These are phyloP conservation scores for Verruconis gallopava DNA, from an alignment of 2,329 filamentous ascomycete genomes.

Conservation along the genomic window DNA sequence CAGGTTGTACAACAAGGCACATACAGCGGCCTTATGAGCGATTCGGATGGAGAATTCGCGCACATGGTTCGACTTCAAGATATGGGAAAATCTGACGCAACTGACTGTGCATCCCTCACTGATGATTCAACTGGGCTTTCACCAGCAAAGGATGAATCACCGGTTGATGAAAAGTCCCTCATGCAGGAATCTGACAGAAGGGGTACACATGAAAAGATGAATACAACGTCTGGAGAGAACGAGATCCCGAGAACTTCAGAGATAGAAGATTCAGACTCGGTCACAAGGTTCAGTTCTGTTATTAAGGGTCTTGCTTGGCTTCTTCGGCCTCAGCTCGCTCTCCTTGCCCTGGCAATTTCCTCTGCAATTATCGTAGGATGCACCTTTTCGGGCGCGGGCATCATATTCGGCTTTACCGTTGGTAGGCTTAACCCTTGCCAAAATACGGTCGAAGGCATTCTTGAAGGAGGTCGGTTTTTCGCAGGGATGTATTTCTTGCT, in stretches of 20 bases:
- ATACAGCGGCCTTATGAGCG: slow-evolving; percentile 21
- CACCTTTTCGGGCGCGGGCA: slow-evolving; percentile 43
- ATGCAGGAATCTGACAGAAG: not conserved
- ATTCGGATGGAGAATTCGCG: slow-evolving; percentile 30
- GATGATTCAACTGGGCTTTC: slow-evolving; percentile 5
- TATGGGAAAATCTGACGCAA: slow-evolving; percentile 9
- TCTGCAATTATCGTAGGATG: slow-evolving; percentile 39
- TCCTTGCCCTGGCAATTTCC: slow-evolving; percentile 2
- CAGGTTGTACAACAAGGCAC: slow-evolving; percentile 24
- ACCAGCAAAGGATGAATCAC: not conserved
- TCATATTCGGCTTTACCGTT: slow-evolving; percentile 49
- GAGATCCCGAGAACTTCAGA: not conserved
- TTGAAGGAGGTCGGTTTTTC: slow-evolving; percentile 23
- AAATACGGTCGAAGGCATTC: slow-evolving; percentile 12
- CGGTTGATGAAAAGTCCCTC: not conserved
- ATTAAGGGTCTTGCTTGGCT: not conserved
- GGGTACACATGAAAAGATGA: not conserved
- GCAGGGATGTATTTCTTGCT: slow-evolving; percentile 41
- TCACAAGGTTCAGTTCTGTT: slow-evolving; percentile 2
- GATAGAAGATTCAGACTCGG: not conserved
- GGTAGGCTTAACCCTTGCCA: slow-evolving; percentile 45
- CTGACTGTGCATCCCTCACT: not conserved
- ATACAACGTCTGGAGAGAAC: not conserved
- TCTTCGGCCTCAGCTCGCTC: not conserved
- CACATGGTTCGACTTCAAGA: slow-evolving; percentile 37